phyloP scores from a whole-genome alignment of 768 basidiomycete species.

The Asterophora lycoperdoides region DNA sequence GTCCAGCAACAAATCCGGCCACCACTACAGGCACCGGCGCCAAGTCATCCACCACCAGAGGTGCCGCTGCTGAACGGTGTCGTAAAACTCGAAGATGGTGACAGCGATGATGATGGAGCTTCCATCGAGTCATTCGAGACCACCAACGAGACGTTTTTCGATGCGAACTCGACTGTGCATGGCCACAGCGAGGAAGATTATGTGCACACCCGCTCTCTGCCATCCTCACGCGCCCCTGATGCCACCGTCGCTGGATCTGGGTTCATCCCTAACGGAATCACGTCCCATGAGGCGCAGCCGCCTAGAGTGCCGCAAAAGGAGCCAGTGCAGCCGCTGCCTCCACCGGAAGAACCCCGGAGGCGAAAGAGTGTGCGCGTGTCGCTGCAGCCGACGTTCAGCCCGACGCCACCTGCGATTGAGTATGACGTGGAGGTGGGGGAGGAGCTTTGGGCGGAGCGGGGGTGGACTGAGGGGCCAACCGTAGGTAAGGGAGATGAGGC shows the following conservation, averaged over 20 bases:
- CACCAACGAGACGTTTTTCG: conserved; percentile 49
- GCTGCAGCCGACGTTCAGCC: conserved; percentile 69
- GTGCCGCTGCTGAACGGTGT: neutral
- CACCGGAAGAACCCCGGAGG: conserved; percentile 25
- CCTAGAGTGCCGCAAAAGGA: neutral
- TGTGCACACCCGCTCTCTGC: too few species aligned
- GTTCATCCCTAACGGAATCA: neutral
- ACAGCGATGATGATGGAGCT: conserved; percentile 35
- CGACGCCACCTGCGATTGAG: conserved; percentile 62
- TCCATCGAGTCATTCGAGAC: conserved; percentile 68
- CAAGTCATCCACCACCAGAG: neutral
- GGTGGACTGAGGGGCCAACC: neutral
- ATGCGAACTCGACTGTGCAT: conserved; percentile 2
- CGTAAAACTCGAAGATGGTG: conserved; percentile 6
- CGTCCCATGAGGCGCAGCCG: neutral
- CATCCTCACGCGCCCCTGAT: conserved; percentile 13
- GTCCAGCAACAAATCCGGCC: too few species aligned
- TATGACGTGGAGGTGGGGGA: conserved; percentile 32
- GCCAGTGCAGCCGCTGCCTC: neutral
- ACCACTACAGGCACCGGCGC: neutral
- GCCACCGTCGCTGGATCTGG: conserved; percentile 18
- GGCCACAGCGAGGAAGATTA: too few species aligned
- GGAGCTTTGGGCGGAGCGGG: neutral
- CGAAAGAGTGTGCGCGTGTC: conserved; percentile 79
- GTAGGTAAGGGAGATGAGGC: neutral